Conservation (phyloP, 108 stramenopile genomes). For the Cyclotella sp. region DNA sequence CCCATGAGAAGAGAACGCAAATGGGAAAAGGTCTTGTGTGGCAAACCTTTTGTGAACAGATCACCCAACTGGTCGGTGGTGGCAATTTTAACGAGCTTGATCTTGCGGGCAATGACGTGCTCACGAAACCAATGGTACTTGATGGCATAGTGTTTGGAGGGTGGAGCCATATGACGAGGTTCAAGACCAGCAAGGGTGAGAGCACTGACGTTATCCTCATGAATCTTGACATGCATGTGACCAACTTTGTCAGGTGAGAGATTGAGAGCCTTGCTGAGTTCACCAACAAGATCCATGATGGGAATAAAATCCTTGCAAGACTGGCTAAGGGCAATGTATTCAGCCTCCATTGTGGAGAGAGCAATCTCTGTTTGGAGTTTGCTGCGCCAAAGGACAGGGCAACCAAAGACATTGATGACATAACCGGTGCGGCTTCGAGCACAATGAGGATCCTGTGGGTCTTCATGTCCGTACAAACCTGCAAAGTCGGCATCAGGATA, state of each 20-base stretch:
- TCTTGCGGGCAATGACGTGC: not conserved
- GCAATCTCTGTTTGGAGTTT: constrained; percentile 61
- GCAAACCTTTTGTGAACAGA: constrained; percentile 51
- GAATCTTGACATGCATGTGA: constrained; percentile 45
- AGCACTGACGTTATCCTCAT: constrained; percentile 65
- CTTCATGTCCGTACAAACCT: constrained; percentile 45
- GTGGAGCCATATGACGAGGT: constrained; percentile 33
- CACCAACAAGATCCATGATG: constrained; percentile 21
- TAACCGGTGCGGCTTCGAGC: constrained; percentile 56
- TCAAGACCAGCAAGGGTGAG: constrained; percentile 39
- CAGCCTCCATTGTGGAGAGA: constrained; percentile 60
- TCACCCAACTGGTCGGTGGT: constrained; percentile 47
- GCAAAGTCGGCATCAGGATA: constrained; percentile 21
- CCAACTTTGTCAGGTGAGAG: not conserved
- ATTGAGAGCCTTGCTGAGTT: constrained; percentile 2
- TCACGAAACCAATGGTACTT: constrained; percentile 51
- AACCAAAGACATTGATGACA: constrained; percentile 43
- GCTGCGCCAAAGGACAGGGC: constrained; percentile 58
- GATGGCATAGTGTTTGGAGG: constrained; percentile 49
- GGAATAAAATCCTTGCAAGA: constrained; percentile 52
- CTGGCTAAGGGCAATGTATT: constrained; percentile 52
- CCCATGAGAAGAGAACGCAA: constrained; percentile 26
- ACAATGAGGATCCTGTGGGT: constrained; percentile 23
- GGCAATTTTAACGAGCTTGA: constrained; percentile 17
- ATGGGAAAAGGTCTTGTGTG: not conserved